Evolutionary conservation across 768 basidiomycete genomes (phyloP).

Genomic region (Candolleomyces aberdarensis): DNA sequence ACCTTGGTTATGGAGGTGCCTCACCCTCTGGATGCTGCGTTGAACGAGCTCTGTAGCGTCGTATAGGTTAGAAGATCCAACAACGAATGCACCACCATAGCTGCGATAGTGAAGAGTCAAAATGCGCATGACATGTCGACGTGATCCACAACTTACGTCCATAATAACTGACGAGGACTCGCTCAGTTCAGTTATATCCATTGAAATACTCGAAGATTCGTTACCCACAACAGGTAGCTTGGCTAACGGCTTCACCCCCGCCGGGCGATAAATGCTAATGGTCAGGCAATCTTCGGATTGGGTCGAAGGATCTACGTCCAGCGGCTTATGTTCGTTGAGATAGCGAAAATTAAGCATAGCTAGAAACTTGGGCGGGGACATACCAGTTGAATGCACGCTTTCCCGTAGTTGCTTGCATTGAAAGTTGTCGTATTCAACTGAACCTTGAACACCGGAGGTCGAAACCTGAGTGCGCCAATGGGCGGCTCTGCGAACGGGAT

Average conservation of each 20-base stretch:
- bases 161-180: slow-evolving; percentile 27
- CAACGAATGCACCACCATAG: slow-evolving; percentile 32
- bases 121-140: not conserved
- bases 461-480: slow-evolving; percentile 44
- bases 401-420: slow-evolving; percentile 45
- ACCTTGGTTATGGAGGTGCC: too few relatives aligned
- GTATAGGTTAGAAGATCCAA: slow-evolving; percentile 24
- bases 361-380: not conserved
- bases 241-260: slow-evolving; percentile 23
- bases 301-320: not conserved
- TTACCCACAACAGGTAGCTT: slow-evolving; percentile 37
- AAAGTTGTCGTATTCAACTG: slow-evolving; percentile 29
- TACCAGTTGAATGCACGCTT: slow-evolving; percentile 48
- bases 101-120: slow-evolving; percentile 12
- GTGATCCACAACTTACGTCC: slow-evolving; percentile 27
- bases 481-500: slow-evolving; percentile 58
- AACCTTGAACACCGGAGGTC: slow-evolving; percentile 43
- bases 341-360: not conserved
- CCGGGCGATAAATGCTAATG: slow-evolving; percentile 54
- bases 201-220: not conserved
- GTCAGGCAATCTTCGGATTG: slow-evolving; percentile 59
- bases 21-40: slow-evolving; percentile 33
- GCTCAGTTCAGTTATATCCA: not conserved
- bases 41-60: slow-evolving; percentile 33
- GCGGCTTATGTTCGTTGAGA: not conserved